Conservation (phyloP, 108 stramenopile species). For the Seminavis robusta region DNA sequence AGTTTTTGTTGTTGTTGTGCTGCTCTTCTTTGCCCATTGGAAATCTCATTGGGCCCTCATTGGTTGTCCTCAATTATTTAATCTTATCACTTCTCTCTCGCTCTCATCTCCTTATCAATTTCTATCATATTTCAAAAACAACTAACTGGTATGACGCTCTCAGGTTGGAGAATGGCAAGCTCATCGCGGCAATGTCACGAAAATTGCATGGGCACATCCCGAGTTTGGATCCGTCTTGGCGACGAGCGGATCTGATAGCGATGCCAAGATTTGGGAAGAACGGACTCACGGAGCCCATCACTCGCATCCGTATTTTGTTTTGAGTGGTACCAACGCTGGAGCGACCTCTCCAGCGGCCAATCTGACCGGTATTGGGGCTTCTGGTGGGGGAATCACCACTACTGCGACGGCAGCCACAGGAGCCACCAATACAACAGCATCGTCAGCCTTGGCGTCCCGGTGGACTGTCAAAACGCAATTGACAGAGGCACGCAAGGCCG, state of each 20-base stretch:
- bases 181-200: constrained; percentile 77
- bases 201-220: constrained; percentile 91
- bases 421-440: constrained; percentile 13
- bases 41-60: no score
- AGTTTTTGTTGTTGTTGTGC: no score
- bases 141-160: no score
- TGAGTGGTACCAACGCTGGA: no score
- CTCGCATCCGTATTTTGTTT: no score
- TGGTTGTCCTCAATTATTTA: no score
- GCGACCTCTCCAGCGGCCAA: neutral
- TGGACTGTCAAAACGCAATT: constrained; percentile 81
- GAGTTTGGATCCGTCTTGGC: constrained; percentile 94
- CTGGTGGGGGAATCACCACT: constrained; percentile 12
- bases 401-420: constrained; percentile 5
- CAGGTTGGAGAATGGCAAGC: constrained; percentile 84
- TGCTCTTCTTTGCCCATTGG: no score
- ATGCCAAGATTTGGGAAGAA: constrained; percentile 93
- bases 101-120: no score
- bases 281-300: constrained; percentile 7
- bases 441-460: constrained; percentile 33
- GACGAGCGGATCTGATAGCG: constrained; percentile 84
- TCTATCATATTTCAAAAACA: no score
- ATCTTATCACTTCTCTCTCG: no score
- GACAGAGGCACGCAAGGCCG: constrained; percentile 77
- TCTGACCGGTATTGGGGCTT: no score